Conservation (phyloP, 2,329 filamentous ascomycete genomes). For the Exophiala dermatitidis region DNA sequence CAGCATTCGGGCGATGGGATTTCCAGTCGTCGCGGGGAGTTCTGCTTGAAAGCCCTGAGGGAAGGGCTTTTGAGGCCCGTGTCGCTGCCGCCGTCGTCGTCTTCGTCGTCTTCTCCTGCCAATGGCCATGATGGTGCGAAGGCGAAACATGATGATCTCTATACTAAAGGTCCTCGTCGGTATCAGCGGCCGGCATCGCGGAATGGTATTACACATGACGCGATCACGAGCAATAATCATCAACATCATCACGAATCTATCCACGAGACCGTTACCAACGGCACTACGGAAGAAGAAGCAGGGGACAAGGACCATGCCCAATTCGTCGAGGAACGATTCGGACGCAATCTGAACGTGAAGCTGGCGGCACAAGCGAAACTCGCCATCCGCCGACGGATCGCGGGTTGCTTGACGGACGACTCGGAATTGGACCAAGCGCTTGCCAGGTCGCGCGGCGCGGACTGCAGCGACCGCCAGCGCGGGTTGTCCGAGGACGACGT, state of each 20-base stretch:
- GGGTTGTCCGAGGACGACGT: constrained; percentile 78
- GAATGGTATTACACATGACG: constrained; percentile 38
- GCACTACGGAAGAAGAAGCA: constrained; percentile 21
- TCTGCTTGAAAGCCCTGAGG: constrained; percentile 67
- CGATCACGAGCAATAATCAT: constrained; percentile 5
- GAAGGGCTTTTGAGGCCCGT: constrained; percentile 54
- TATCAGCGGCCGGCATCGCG: constrained; percentile 62
- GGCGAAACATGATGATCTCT: constrained; percentile 27
- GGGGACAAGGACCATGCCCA: constrained; percentile 61
- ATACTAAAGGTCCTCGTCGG: constrained; percentile 65
- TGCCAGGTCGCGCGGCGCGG: constrained; percentile 33
- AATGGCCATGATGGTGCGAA: constrained; percentile 4
- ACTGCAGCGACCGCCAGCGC: constrained; percentile 36
- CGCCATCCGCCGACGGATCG: constrained; percentile 79
- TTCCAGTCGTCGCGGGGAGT: constrained; percentile 85
- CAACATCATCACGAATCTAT: constrained; percentile 1
- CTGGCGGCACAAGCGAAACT: constrained; percentile 75
- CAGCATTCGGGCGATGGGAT: constrained; percentile 91
- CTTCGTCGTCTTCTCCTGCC: background rate
- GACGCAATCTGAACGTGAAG: constrained; percentile 75
- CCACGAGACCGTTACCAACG: background rate
- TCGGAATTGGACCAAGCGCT: constrained; percentile 58
- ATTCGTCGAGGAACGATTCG: constrained; percentile 91
- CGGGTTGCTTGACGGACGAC: constrained; percentile 70
- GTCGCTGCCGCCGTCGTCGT: constrained; percentile 19